Evolutionary conservation across 1,284 basidiomycete species (phyloP).

Genomic region (Trichosporon ovoides): DNA sequence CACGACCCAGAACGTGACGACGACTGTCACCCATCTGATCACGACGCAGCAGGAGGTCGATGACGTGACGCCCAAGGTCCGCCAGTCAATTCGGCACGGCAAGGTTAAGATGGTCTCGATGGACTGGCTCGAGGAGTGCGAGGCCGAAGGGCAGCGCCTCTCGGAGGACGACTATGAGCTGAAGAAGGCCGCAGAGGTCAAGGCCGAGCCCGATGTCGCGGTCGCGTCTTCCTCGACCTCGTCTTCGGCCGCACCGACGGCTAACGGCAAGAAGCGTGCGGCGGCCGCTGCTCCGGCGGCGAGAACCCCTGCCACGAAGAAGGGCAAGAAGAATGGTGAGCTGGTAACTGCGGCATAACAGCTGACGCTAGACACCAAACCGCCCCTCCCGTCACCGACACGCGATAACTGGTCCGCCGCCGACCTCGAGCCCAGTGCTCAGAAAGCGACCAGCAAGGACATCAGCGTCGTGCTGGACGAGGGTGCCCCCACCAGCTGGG

Average conservation of each 20-base stretch:
- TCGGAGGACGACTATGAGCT: conserved; percentile 8
- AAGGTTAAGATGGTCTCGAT: conserved; percentile 5
- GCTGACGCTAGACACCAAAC: conserved; percentile 3
- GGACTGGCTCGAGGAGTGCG: conserved; percentile 17
- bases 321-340: conserved; percentile 10
- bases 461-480: conserved; percentile 16
- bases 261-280: conserved; percentile 13
- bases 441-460: conserved; percentile 8
- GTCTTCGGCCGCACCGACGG: neutral
- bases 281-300: neutral
- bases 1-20: conserved; percentile 10
- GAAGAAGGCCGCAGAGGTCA: neutral
- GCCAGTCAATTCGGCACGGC: neutral
- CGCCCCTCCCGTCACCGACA: neutral
- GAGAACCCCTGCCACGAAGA: conserved; percentile 7
- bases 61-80: conserved; percentile 3
- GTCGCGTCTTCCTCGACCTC: neutral
- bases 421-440: conserved; percentile 1
- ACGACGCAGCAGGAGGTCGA: conserved; percentile 2
- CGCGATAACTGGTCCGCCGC: conserved; percentile 6
- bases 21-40: conserved; percentile 18
- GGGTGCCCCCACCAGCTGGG: conserved; percentile 30
- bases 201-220: neutral
- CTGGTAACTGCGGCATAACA: neutral
- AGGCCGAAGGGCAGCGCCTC: conserved; percentile 4